Base-by-base conservation (phyloP, 164 flowering plant species). In the Nymphaea thermarum region DNA sequence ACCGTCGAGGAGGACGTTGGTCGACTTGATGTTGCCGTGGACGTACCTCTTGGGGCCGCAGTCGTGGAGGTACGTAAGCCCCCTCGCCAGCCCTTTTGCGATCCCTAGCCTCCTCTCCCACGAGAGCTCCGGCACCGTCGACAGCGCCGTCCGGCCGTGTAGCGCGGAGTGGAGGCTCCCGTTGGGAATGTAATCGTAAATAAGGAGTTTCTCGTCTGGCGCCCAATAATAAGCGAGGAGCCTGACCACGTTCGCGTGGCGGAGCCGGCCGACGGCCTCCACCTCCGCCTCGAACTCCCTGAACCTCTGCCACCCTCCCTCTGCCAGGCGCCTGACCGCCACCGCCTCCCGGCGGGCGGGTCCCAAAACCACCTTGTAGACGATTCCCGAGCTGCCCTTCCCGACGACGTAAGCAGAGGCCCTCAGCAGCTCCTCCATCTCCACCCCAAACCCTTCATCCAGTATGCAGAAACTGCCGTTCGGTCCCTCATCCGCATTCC, bases 371-470 rank as follows among this genome's bases (percentile, higher is more conserved):
- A 95, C 99, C 78, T 77, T 90, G 73, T 95, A 95, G 70, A 90
- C 89, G 8, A 95, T 95, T 67, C 99, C 99, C 71, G 85, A 87
- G 72, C 85, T 78, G 70, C 99, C 85, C 75, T 95, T 95, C 47
- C 99, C 98, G 64, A 92, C 84, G 43, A 95, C 94, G 71, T 87
- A 92, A 6, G 99, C 99, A 3, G 97, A 88, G 5, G 99, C 98
- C 79, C 98, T 85, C 81, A 95, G 75, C 85, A 95, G 78, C 78
- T 91, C 99, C 78, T 95, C 99, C 57, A 95, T 76, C 65, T 86
- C 99, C 83, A 90, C 75, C 62, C 68, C 79, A 63, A 91, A 85
- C 71, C 90, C 93, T 42, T 86, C 97, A 43, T 91, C 71, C 36
- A 95, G 0, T 63, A 84, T 83, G 42, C 81, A 83, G 66, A 87